These are phyloP conservation scores for Eimeria acervulina DNA, from an alignment of 169 alveolate genomes.

Conservation along the genomic window DNA sequence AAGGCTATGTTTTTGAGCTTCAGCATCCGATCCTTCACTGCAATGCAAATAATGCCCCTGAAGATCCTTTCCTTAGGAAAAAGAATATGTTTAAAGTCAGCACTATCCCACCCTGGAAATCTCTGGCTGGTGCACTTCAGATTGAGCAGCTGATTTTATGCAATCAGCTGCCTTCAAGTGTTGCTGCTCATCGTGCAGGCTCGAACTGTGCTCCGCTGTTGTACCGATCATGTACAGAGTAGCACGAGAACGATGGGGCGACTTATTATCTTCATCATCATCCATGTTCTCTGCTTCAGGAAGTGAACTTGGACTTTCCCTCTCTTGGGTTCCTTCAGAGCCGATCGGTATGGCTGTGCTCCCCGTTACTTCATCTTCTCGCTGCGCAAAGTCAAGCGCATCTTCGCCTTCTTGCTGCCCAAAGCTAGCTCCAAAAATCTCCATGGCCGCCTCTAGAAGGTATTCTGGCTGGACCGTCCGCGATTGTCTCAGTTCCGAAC, in stretches of 20 bases:
- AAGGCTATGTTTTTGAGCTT: neutral
- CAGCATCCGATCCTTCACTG: neutral
- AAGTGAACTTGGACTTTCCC: slow-evolving; percentile 29
- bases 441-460: slow-evolving; percentile 27
- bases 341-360: slow-evolving; percentile 44
- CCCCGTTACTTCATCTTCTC: neutral
- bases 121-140: neutral
- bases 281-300: slow-evolving; percentile 19
- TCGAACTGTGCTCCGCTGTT: neutral
- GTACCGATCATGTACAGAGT: neutral
- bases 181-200: neutral
- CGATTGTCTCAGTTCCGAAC: neutral
- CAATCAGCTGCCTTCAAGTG: neutral
- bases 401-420: slow-evolving; percentile 17
- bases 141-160: neutral
- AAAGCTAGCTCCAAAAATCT: neutral
- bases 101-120: neutral
- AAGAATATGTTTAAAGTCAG: neutral
- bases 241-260: neutral
- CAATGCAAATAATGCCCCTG: neutral
- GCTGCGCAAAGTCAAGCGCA: neutral
- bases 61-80: neutral
- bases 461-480: slow-evolving; percentile 12
- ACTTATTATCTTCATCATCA: slow-evolving; percentile 35
- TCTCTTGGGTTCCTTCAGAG: slow-evolving; percentile 24